Evolutionary conservation across 352 stramenopile genomes (phyloP).

Genomic region (Globisporangium nunn): DNA sequence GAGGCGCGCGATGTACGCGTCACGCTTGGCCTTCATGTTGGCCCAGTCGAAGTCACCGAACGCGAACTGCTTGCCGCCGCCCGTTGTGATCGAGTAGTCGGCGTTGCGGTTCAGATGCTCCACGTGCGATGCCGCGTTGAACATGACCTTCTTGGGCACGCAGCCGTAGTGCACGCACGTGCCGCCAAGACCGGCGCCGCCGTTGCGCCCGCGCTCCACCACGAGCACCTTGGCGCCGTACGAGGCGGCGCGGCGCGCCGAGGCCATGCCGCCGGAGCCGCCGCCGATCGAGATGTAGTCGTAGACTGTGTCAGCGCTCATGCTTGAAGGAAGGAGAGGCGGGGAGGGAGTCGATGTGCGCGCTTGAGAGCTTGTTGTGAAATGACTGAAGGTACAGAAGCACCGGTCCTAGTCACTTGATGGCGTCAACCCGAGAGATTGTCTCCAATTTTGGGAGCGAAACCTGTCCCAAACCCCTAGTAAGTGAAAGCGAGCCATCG

Average conservation of each 20-base stretch:
- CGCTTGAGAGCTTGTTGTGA: too few relatives aligned
- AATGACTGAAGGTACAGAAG: too few relatives aligned
- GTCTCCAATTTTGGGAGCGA: too few relatives aligned
- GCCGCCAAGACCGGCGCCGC: slow-evolving; percentile 69
- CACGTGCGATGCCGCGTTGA: slow-evolving; percentile 52
- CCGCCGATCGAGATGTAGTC: slow-evolving; percentile 91
- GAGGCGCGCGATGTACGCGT: slow-evolving; percentile 93
- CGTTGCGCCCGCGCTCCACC: slow-evolving; percentile 75
- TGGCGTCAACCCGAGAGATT: too few relatives aligned
- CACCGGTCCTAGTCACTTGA: too few relatives aligned
- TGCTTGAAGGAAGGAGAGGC: not conserved
- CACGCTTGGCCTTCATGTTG: slow-evolving; percentile 88
- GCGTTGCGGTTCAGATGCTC: slow-evolving; percentile 50
- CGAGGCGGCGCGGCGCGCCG: slow-evolving; percentile 82
- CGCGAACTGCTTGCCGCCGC: slow-evolving; percentile 31
- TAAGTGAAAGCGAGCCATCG: too few relatives aligned
- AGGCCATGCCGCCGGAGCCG: slow-evolving; percentile 90
- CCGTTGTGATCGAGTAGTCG: slow-evolving; percentile 67
- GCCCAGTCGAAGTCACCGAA: slow-evolving; percentile 87
- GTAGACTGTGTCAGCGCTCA: slow-evolving; percentile 18
- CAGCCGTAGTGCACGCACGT: slow-evolving; percentile 99
- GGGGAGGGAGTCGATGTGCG: too few relatives aligned
- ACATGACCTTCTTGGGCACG: slow-evolving; percentile 99
- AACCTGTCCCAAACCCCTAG: too few relatives aligned
- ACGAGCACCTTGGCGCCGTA: slow-evolving; percentile 89